Evolutionary conservation across 305 asterid genomes (phyloP).

Genomic region (Withania somnifera): DNA sequence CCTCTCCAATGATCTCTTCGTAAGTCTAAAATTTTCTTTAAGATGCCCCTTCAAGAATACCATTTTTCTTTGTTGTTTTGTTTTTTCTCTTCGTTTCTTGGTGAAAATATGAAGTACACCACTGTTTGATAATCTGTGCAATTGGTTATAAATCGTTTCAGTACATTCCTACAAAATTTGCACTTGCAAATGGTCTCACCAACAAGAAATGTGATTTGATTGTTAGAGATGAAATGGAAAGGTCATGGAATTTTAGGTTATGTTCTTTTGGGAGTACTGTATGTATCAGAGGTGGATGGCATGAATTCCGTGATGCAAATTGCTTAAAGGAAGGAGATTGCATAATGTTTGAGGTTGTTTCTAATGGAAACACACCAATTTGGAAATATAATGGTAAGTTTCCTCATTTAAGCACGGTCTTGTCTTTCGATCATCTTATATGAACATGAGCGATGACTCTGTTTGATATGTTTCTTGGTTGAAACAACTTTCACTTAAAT

Average conservation of each 20-base stretch:
- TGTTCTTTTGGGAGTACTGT: neutral
- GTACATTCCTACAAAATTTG: neutral
- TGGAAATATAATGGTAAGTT: neutral
- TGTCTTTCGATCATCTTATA: neutral
- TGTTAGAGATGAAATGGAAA: neutral
- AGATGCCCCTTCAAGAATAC: neutral
- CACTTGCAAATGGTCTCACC: neutral
- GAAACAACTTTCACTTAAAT: neutral
- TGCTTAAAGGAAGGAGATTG: conserved; percentile 1
- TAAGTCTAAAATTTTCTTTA: neutral
- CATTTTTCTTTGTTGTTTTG: no score
- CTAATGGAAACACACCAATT: neutral
- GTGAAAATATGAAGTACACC: neutral
- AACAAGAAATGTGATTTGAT: neutral
- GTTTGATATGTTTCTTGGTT: neutral
- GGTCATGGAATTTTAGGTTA: neutral
- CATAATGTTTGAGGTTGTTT: neutral
- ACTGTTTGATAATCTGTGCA: neutral
- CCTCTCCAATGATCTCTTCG: neutral
- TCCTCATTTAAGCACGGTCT: neutral
- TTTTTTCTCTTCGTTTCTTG: neutral
- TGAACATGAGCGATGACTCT: neutral
- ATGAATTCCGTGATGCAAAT: neutral
- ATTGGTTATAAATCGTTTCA: neutral
- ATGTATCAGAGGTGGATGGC: neutral